Evolutionary conservation across 1,284 basidiomycete species (phyloP), one percentile per base, ranked within the genome.

Genomic region (Nidula niveotomentosa): DNA sequence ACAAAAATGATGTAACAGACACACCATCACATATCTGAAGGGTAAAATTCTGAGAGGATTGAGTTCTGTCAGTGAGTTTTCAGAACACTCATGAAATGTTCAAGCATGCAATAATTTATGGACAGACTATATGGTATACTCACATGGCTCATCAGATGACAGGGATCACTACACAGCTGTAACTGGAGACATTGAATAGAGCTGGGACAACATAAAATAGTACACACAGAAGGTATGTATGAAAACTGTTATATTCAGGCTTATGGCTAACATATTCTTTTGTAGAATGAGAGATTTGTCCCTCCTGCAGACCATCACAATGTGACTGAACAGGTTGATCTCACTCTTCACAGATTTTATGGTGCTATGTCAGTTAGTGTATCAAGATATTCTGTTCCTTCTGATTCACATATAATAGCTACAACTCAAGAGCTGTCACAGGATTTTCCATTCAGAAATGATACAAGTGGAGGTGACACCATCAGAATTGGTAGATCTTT

Each of bases 361-460:
- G 51, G 51, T 6, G n/a, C 33, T 15, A 7, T 52, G 33, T 15
- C n/a, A 12, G 43, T 52, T 47, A 69, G 62, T 41, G 57, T 74
- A 9, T 59, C 70, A 5, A 69, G 69, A 1, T 64, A 60, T 18
- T 56, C 65, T 9, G 52, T 54, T 1, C 53, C 58, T 8, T 53
- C 69, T 5, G 73, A 76, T 55, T 13, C 53, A 0, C 54, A 58
- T 6, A 62, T 72, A n/a, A 55, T 72, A 1, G 51, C 58, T 17
- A 61, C 69, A 3, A 69, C 65, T 1, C 46, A 65, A 49, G 56
- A 68, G 36, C 53, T 67, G 1, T 30, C 51, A n/a, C 53, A 54
- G 3, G 65, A 69, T 23, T 74, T 76, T 47, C 63, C 67, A 0
- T 76, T 64, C 60, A 73, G 70, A 48, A 18, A 56, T n/a, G 74